phyloP scores from a whole-genome alignment of 331 rosid species.

The Malus hybrid region DNA sequence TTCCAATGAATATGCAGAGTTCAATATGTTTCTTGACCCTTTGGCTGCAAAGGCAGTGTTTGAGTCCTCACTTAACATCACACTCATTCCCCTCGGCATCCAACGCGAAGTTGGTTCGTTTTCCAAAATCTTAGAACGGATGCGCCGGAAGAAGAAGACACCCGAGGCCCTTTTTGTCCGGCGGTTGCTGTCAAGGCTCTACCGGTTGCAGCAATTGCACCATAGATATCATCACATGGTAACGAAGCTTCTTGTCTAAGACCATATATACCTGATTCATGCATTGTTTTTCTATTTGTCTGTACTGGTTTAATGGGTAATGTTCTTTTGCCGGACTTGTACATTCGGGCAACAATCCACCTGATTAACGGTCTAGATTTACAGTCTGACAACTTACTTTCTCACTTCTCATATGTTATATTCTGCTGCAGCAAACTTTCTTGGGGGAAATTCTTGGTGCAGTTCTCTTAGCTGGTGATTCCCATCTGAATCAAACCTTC shows the following conservation, averaged over 20 bases:
- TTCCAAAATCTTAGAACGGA: slow-evolving; percentile 17
- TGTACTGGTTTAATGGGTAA: no score
- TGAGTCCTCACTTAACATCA: slow-evolving; percentile 48
- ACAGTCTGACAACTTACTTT: neutral
- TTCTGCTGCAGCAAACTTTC: slow-evolving; percentile 54
- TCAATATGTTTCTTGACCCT: slow-evolving; percentile 88
- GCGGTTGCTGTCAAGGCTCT: slow-evolving; percentile 43
- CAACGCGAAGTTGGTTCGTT: slow-evolving; percentile 54
- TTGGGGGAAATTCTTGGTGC: slow-evolving; percentile 76
- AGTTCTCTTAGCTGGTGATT: slow-evolving; percentile 32
- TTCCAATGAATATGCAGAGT: slow-evolving; percentile 67
- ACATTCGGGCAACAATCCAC: neutral
- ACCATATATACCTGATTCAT: neutral
- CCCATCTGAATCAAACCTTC: slow-evolving; percentile 26
- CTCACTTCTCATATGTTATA: neutral
- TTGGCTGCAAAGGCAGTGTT: slow-evolving; percentile 65
- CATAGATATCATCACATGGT: slow-evolving; percentile 72
- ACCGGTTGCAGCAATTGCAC: slow-evolving; percentile 37
- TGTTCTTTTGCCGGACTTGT: no score
- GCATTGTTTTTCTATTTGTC: no score
- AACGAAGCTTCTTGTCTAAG: slow-evolving; percentile 4
- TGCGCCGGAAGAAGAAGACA: slow-evolving; percentile 30
- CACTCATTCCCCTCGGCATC: slow-evolving; percentile 59
- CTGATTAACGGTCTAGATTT: neutral
- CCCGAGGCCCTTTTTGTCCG: slow-evolving; percentile 52